Evolutionary conservation across 1,139 yeast genomes (phyloP), one percentile per base, ranked within the genome.

Genomic region (Kodamaea sp.): DNA sequence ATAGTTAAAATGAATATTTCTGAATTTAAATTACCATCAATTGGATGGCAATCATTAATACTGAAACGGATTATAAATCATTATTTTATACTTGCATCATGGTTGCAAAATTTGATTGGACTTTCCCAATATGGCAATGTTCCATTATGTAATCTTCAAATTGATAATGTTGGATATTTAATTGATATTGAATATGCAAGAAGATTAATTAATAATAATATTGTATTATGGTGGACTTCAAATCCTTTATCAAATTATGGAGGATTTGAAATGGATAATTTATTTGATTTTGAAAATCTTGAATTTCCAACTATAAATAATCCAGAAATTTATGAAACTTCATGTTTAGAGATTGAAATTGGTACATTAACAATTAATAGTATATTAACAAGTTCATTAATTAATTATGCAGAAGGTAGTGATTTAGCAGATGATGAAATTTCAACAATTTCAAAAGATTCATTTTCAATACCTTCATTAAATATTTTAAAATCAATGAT

Each of bases 201-300:
- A 54, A 74, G 82, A 41, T 71, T 92, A 40, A 69, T 71, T 26
- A 72, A 76, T 29, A 77, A 78, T 37, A 79, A 81, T 47, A 76
- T 87, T 37, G 84, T 90, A 2, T 63, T 92, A 34, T 94, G 98
- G 98, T 90, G 98, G 97, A 86, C 96, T 1, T 76, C 81, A 2
- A 73, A 73, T 28, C 87, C 95, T 1, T 63, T 75, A 33, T 95
- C 97, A 0, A 97, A 88, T 55, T 84, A 79, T 55, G 97, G 96
- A 29, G 97, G 97, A 0, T 60, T 71, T 38, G 94, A 89, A 57
- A 77, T 74, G 51, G 96, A 87, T 52, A 55, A 58, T 48, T 44
- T 60, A 31, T 57, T 65, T 44, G 70, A 70, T 35, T 75, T 78
- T 54, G 94, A 84, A 41, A 75, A 74, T 29, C 65, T 82, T 35